Base-by-base conservation (phyloP, 257 asterid genomes). In the Nicotiana sylvestris region DNA sequence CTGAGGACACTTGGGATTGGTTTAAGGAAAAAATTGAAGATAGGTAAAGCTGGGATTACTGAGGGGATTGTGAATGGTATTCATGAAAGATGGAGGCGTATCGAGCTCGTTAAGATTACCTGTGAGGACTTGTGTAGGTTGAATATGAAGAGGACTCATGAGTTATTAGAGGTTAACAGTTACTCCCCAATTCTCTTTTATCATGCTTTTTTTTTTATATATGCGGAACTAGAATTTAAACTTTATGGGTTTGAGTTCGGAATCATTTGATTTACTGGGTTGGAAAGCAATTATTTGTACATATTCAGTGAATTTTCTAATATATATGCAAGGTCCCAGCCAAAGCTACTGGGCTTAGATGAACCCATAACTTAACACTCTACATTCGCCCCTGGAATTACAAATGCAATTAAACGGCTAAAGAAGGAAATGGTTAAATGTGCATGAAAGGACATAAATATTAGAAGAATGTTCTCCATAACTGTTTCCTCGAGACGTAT, bases 121-220 rank as follows among this genome's bases (percentile, higher is more conserved):
- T 94, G 98, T 82, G 97, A 96, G 85, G 99, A 93, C 82, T 81
- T 96, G 32, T 94, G 95, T 86, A 90, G 92, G 89, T 83, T 94
- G 89, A 96, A 96, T 87, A 96, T 96, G 99, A 94, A 91, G 92
- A 92, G 99, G 90, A 96, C 98, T 84, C 99, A 96, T 89, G 94
- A 90, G 35, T 82, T 94, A 56, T 85, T 94, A 85, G 99, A 96
- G 99, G 99, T 96, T 84, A 58, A 57, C 16, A 76, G 27, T 76
- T 76, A 76, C 46, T 51, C 64, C 43, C 29, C 25, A 76, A 27
- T 76, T 2, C 8, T 51, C 80, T 15, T 13, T 49, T 51, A 39
- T 76, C 64, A 51, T 53, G 1, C 0, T 49, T 51, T 10, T 53
- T 13, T 43, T 43, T 43, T 43, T 1, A 1, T 6, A 6, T 1